These are phyloP conservation scores for Thoreauomyces humboldtii DNA, from an alignment of 192 early-diverging fungal genomes.

Conservation along the genomic window DNA sequence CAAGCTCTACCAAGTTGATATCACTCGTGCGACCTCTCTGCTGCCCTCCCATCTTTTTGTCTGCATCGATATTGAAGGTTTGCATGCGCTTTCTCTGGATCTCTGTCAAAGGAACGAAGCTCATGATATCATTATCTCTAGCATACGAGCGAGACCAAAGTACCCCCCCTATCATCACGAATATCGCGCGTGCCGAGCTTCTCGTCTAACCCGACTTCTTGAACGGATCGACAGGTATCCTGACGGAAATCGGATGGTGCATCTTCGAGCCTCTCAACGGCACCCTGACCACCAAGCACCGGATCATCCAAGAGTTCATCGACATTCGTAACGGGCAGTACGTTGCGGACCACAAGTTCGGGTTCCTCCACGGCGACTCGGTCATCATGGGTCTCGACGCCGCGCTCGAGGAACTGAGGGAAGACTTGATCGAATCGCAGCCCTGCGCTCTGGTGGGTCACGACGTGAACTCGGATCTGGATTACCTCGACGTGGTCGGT, in stretches of 20 bases:
- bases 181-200: too few species aligned
- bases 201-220: background rate
- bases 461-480: background rate
- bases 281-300: background rate
- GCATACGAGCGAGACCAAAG: conserved; percentile 7
- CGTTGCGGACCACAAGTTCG: conserved; percentile 4
- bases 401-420: background rate
- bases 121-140: too few species aligned
- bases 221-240: background rate
- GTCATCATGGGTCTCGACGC: background rate
- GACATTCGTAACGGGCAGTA: background rate
- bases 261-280: background rate
- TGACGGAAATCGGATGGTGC: conserved; percentile 10
- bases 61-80: background rate
- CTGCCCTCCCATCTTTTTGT: too few species aligned
- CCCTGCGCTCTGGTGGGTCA: background rate
- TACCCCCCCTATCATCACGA: too few species aligned
- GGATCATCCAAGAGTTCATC: background rate
- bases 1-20: background rate
- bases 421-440: background rate
- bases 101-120: too few species aligned
- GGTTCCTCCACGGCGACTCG: background rate
- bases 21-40: too few species aligned
- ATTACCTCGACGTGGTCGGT: background rate
- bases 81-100: background rate